Conservation (phyloP, 2,329 filamentous ascomycete genomes). For the Sporothrix schenckii region DNA sequence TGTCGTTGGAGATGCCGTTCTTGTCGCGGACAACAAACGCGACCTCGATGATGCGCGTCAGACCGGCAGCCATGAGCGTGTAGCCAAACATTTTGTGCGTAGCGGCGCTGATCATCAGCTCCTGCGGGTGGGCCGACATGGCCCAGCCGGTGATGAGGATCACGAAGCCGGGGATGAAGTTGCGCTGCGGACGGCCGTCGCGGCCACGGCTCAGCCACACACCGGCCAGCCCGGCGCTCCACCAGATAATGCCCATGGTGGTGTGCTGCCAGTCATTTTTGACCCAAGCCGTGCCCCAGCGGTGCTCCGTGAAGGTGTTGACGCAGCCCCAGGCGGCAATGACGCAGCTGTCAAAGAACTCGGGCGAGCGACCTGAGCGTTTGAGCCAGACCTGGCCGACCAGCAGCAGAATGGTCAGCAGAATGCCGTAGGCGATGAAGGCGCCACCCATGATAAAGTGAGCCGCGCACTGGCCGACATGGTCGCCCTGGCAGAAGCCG, state of each 20-base stretch:
- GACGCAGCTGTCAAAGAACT: conserved; percentile 91
- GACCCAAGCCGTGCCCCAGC: conserved; percentile 88
- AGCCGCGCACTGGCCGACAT: conserved; percentile 87
- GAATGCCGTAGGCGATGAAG: conserved; percentile 90
- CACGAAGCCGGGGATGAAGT: conserved; percentile 89
- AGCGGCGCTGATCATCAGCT: conserved; percentile 79
- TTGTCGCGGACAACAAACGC: conserved; percentile 81
- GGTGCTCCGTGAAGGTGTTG: conserved; percentile 97
- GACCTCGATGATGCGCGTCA: conserved; percentile 86
- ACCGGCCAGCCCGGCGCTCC: conserved; percentile 87
- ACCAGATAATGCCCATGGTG: conserved; percentile 99
- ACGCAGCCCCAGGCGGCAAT: conserved; percentile 96
- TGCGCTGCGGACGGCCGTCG: conserved; percentile 83
- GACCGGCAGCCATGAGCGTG: conserved; percentile 86
- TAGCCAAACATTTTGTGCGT: conserved; percentile 91
- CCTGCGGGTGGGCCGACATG: conserved; percentile 90
- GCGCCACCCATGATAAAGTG: conserved; percentile 99
- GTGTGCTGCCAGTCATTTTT: conserved; percentile 97
- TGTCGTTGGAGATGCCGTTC: conserved; percentile 65
- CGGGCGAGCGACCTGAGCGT: conserved; percentile 81
- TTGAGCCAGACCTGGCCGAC: conserved; percentile 88
- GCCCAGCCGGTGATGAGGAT: conserved; percentile 92
- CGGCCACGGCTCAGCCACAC: conserved; percentile 88
- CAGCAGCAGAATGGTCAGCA: conserved; percentile 82
- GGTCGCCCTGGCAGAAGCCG: conserved; percentile 90